A percentile compares a stretch with the other conserved stretches of the same genome.
phyloP scores from a whole-genome alignment of 495 filamentous ascomycete genomes.

The Xylaria acuta region DNA sequence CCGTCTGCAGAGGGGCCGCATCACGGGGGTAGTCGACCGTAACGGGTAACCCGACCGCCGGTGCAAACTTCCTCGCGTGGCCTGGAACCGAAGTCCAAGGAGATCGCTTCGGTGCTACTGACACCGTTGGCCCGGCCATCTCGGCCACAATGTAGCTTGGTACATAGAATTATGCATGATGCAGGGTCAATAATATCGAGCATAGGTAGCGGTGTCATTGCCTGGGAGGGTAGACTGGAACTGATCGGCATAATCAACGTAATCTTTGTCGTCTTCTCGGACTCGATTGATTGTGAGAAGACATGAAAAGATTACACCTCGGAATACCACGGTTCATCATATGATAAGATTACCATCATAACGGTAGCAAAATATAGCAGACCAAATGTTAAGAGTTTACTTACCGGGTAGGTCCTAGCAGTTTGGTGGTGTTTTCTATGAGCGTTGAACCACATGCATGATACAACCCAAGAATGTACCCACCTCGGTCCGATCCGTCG shows the following conservation, averaged over 20 bases:
- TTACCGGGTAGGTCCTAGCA: too few species aligned
- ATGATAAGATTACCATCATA: neutral
- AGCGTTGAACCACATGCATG: too few species aligned
- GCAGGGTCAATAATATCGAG: neutral
- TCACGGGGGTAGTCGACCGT: constrained; percentile 7
- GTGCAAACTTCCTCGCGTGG: constrained; percentile 4
- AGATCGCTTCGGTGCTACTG: neutral
- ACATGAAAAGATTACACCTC: neutral
- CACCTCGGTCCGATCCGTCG: too few species aligned
- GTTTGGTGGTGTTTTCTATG: too few species aligned
- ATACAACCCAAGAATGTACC: too few species aligned
- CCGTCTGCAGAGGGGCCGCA: constrained; percentile 1
- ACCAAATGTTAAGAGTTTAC: too few species aligned
- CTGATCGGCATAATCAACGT: neutral
- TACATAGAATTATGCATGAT: neutral
- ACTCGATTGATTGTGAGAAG: neutral
- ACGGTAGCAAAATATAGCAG: too few species aligned
- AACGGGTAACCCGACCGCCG: neutral
- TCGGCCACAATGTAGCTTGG: neutral
- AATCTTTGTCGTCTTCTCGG: neutral
- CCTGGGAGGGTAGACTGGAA: neutral
- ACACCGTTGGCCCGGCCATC: neutral
- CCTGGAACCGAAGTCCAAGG: neutral
- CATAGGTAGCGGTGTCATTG: neutral
- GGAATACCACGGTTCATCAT: neutral